These are phyloP conservation scores for Crithidia expoeki DNA, from an alignment of 208 protist genomes.

Conservation along the genomic window DNA sequence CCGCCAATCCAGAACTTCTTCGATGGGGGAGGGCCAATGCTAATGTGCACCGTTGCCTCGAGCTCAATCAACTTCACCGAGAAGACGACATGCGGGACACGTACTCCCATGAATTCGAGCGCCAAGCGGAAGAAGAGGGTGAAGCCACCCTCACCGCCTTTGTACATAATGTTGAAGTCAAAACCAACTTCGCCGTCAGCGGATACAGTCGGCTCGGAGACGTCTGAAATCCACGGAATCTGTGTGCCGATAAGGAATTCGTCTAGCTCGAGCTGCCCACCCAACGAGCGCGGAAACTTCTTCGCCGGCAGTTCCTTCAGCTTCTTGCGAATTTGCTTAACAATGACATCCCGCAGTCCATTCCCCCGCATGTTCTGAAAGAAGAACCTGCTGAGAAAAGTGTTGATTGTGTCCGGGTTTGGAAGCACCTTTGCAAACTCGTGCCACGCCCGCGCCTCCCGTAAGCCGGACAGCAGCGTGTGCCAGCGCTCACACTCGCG, in stretches of 20 bases:
- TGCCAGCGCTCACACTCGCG: slow-evolving; percentile 77
- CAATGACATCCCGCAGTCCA: slow-evolving; percentile 52
- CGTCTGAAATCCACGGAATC: slow-evolving; percentile 76
- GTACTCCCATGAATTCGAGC: slow-evolving; percentile 74
- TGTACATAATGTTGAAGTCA: slow-evolving; percentile 84
- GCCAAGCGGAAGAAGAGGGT: slow-evolving; percentile 69
- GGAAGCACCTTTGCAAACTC: slow-evolving; percentile 60
- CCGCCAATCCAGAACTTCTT: slow-evolving; percentile 84
- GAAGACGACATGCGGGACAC: slow-evolving; percentile 77
- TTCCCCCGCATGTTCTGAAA: slow-evolving; percentile 76
- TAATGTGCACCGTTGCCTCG: slow-evolving; percentile 67
- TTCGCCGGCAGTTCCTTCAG: slow-evolving; percentile 55
- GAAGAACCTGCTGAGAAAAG: slow-evolving; percentile 72
- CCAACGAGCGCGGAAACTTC: slow-evolving; percentile 82
- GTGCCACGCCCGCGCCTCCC: slow-evolving; percentile 69
- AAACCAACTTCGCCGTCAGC: slow-evolving; percentile 82
- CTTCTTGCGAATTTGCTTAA: slow-evolving; percentile 61
- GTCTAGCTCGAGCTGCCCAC: slow-evolving; percentile 74
- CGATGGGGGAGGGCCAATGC: slow-evolving; percentile 84
- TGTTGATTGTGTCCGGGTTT: slow-evolving; percentile 74
- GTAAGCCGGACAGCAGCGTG: slow-evolving; percentile 47
- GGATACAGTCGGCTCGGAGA: slow-evolving; percentile 58
- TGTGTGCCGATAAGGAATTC: slow-evolving; percentile 72
- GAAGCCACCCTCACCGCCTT: slow-evolving; percentile 64
- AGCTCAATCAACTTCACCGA: slow-evolving; percentile 68